These are phyloP conservation scores for Rhynchospora tenuis DNA, from an alignment of 176 grass and related monocot genomes.

Conservation along the genomic window DNA sequence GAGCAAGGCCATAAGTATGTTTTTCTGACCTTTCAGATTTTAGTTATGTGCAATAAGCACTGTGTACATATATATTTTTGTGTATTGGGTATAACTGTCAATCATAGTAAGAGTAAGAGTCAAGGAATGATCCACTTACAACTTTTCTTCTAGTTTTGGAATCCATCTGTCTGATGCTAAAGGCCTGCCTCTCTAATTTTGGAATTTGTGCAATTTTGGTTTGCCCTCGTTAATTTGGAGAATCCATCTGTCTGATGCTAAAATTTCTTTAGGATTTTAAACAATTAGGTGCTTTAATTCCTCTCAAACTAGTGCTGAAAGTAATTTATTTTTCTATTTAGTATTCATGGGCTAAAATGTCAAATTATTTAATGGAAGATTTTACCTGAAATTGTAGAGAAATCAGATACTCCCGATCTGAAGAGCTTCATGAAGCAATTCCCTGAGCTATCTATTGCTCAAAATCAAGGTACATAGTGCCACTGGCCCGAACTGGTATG, in stretches of 20 bases:
- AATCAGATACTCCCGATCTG: conserved; percentile 31
- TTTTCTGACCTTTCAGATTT: neutral
- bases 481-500: neutral
- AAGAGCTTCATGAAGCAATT: conserved; percentile 48
- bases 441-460: conserved; percentile 22
- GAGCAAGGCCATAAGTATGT: conserved; percentile 34
- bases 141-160: no score
- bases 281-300: neutral
- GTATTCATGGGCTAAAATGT: neutral
- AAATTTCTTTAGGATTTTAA: neutral
- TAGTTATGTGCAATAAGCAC: neutral
- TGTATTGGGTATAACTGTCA: neutral
- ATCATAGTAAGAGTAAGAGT: neutral
- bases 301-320: neutral
- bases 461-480: conserved; percentile 11
- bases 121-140: no score
- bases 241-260: no score
- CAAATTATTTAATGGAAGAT: neutral
- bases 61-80: neutral
- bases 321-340: neutral
- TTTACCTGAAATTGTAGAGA: conserved; percentile 21
- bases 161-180: no score
- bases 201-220: no score
- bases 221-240: no score
- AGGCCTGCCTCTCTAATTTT: no score